phyloP scores from a whole-genome alignment of 176 grass and related monocot genomes.

The Eragrostis curvula region DNA sequence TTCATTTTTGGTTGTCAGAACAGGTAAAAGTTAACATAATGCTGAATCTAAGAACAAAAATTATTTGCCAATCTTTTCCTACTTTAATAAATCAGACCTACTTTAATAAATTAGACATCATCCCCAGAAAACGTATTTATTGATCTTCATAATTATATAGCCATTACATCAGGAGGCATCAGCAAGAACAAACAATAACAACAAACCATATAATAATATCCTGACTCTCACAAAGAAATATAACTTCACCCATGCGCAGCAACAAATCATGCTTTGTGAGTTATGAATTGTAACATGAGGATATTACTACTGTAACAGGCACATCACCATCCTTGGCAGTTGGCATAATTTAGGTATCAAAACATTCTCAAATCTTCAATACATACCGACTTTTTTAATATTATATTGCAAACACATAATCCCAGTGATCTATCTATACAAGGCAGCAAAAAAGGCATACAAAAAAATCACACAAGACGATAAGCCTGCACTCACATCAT shows the following conservation, averaged over 20 bases:
- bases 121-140: neutral
- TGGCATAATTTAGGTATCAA: neutral
- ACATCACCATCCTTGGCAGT: neutral
- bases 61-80: neutral
- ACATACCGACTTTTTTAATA: neutral
- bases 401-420: slow-evolving; percentile 19
- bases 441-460: slow-evolving; percentile 10
- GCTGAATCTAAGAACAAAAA: neutral
- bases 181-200: slow-evolving; percentile 4
- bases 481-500: slow-evolving; percentile 65
- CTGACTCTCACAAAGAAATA: neutral
- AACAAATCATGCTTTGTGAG: neutral
- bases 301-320: neutral
- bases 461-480: slow-evolving; percentile 2
- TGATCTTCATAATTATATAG: neutral
- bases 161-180: neutral
- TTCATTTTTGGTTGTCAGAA: slow-evolving; percentile 22
- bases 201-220: neutral
- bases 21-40: neutral
- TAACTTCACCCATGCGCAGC: neutral
- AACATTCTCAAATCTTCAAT: neutral
- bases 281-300: neutral
- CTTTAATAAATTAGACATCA: neutral
- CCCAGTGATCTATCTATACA: slow-evolving; percentile 12
- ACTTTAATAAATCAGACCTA: neutral